Conservation (phyloP, 495 filamentous ascomycete genomes). For the Viridothelium virens region DNA sequence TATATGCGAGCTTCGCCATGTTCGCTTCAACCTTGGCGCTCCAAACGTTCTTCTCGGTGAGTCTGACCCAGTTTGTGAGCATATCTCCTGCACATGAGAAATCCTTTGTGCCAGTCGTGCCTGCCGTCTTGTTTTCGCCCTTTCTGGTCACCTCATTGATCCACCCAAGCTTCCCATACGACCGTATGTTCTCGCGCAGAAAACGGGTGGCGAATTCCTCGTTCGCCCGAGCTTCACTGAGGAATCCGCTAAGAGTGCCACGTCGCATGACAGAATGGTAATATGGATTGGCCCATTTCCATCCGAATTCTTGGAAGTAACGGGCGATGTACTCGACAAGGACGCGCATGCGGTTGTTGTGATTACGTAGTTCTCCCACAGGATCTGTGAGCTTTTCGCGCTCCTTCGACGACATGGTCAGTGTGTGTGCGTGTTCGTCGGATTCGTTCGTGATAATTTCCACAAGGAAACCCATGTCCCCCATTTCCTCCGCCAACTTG, state of each 20-base stretch:
- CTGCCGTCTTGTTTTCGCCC: conserved; percentile 25
- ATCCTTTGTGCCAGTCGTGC: conserved; percentile 60
- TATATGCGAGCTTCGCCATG: conserved; percentile 68
- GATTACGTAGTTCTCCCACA: not conserved
- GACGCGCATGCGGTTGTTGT: conserved; percentile 9
- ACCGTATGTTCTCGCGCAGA: conserved; percentile 55
- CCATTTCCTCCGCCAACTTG: conserved; percentile 59
- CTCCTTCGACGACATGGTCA: not conserved
- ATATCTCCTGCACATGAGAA: conserved; percentile 60
- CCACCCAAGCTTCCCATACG: conserved; percentile 76
- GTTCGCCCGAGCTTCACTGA: conserved; percentile 55
- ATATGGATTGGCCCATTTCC: conserved; percentile 67
- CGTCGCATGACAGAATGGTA: conserved; percentile 66
- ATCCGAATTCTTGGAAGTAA: conserved; percentile 43
- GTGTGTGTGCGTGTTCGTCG: not conserved
- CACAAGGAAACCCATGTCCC: conserved; percentile 34
- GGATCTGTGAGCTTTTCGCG: not conserved
- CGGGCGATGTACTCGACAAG: conserved; percentile 20
- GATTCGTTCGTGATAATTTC: conserved; percentile 28
- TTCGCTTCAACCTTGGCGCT: conserved; percentile 86
- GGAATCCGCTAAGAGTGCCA: conserved; percentile 55
- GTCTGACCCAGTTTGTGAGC: conserved; percentile 56
- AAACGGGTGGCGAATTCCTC: conserved; percentile 64
- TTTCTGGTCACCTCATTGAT: conserved; percentile 66
- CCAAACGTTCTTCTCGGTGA: conserved; percentile 69